Percentiles rank a stretch among this genome's conserved stretches.
These are phyloP conservation scores for Phoma sp. DNA, from an alignment of 2,329 filamentous ascomycete species.

Conservation along the genomic window DNA sequence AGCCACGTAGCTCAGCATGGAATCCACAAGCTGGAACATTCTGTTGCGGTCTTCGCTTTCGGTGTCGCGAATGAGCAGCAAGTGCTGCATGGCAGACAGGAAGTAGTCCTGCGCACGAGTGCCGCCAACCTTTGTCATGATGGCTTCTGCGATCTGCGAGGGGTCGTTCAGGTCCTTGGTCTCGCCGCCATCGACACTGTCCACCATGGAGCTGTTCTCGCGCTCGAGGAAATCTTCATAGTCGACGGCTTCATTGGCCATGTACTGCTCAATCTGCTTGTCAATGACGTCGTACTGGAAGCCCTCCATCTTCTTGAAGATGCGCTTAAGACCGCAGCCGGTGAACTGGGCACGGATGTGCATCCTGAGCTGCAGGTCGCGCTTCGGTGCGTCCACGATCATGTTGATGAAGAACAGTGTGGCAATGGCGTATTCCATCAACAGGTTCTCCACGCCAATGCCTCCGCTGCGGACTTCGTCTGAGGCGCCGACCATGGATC, in stretches of 20 bases:
- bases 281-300: constrained; percentile 99
- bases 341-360: constrained; percentile 97
- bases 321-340: constrained; percentile 91
- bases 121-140: constrained; percentile 82
- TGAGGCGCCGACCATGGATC: constrained; percentile 93
- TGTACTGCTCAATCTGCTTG: constrained; percentile 95
- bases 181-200: constrained; percentile 82
- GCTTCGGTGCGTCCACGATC: constrained; percentile 89
- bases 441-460: constrained; percentile 96
- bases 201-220: constrained; percentile 89
- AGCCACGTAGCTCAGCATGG: constrained; percentile 98
- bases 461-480: constrained; percentile 95
- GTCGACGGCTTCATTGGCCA: constrained; percentile 94
- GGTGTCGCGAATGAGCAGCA: constrained; percentile 89
- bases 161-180: constrained; percentile 93
- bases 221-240: constrained; percentile 96
- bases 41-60: constrained; percentile 89
- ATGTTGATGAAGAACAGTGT: constrained; percentile 96
- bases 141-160: constrained; percentile 90
- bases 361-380: constrained; percentile 87
- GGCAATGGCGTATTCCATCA: constrained; percentile 98
- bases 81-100: constrained; percentile 90
- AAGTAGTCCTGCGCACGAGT: constrained; percentile 95
- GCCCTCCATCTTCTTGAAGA: constrained; percentile 94
- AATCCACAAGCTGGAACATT: constrained; percentile 97